These are phyloP conservation scores for Stentor roeselii DNA, from an alignment of 73 alveolate genomes.

Conservation along the genomic window DNA sequence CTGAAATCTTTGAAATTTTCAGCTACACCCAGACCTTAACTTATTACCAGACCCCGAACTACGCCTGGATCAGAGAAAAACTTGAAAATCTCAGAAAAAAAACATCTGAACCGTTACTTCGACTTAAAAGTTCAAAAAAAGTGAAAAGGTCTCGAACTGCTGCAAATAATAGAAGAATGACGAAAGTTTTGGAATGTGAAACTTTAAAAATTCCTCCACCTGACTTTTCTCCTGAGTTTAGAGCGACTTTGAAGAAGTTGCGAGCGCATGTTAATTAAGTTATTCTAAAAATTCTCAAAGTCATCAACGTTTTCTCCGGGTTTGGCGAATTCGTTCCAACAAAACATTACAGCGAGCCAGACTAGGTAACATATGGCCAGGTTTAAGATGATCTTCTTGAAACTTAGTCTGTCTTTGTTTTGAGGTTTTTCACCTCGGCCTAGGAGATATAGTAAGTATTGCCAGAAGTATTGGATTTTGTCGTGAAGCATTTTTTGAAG, in stretches of 20 bases:
- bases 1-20: neutral
- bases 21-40: neutral
- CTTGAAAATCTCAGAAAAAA: neutral
- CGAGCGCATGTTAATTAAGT: too few species aligned
- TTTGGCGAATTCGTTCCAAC: conserved; percentile 11
- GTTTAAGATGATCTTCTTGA: neutral
- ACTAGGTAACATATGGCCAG: neutral
- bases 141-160: neutral
- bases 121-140: neutral
- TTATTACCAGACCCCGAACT: neutral
- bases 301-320: neutral
- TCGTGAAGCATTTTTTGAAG: neutral
- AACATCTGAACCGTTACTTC: neutral
- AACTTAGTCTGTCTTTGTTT: neutral
- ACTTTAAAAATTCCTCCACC: neutral
- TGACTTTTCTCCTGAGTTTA: neutral
- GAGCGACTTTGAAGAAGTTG: too few species aligned
- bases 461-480: neutral
- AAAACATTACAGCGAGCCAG: neutral
- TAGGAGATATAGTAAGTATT: neutral
- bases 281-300: neutral
- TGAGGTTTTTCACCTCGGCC: conserved; percentile 21
- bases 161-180: neutral
- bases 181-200: neutral
- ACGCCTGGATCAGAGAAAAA: neutral